Percentiles rank a stretch among this genome's conserved stretches.
phyloP scores from a whole-genome alignment of 257 asterid genomes.

The Marsdenia floribunda region DNA sequence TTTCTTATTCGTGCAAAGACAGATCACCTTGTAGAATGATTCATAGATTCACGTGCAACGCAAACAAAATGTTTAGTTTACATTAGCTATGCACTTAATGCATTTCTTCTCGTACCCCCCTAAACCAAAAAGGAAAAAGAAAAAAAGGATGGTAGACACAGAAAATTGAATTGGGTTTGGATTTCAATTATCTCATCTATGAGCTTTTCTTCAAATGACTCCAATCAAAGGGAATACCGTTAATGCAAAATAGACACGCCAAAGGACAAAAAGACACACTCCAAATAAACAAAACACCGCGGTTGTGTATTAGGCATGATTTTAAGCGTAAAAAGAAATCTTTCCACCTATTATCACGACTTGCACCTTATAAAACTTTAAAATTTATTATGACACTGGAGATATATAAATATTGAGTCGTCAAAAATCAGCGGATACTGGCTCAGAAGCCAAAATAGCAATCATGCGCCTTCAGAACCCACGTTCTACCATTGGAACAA shows the following conservation, averaged over 20 bases:
- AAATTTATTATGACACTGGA: neutral
- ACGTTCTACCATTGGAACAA: neutral
- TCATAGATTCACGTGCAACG: neutral
- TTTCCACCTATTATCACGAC: no score
- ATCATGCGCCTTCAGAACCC: neutral
- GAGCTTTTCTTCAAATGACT: neutral
- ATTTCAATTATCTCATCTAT: neutral
- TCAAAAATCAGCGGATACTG: neutral
- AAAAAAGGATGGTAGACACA: no score
- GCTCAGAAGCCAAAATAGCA: neutral
- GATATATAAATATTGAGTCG: neutral
- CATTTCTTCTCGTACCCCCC: no score
- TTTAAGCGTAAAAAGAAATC: no score
- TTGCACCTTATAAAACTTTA: no score
- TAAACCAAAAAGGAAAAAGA: no score
- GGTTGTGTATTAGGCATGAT: no score
- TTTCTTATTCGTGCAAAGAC: neutral
- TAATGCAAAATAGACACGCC: neutral
- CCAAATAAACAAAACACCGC: neutral
- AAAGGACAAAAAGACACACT: neutral
- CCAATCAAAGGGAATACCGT: neutral
- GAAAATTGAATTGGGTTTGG: no score
- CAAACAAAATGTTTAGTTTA: no score
- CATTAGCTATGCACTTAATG: no score
- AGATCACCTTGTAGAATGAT: neutral